Base-by-base conservation (phyloP, 331 rosid species). In the Malus hybrid region DNA sequence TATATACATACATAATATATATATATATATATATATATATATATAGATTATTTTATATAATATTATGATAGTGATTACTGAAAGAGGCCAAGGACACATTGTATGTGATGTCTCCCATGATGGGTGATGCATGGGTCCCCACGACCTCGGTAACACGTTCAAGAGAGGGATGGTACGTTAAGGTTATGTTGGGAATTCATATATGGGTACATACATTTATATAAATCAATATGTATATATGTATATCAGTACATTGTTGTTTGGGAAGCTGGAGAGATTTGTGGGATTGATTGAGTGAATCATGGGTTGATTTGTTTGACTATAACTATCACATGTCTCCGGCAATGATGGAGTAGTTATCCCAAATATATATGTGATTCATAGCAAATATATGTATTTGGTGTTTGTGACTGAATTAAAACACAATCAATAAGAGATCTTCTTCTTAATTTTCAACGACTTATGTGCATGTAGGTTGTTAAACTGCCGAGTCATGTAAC, bases 81-180 rank as follows among this genome's bases (percentile, higher is more conserved):
- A 66, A 79, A 79, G 84, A 68, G 46, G 79, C 76, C 73, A 88
- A 86, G 79, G 62, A 80, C 88, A 86, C 85, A 84, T 52, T 52
- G 57, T 18, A 52, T 32, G 77, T 50, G 1, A 42, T 90, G 89
- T 88, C 96, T 85, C 89, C 96, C 91, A 83, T 78, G 81, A 88
- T 76, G 89, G 93, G 87, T 66, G 84, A 73, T 80, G 82, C 72
- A 77, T 80, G 87, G 91, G 93, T 71, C 89, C 93, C 88, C 84
- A 78, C 85, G 33, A 65, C 85, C 86, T 82, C 79, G 72, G 79
- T 72, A 76, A 64, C 79, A 55, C 77, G 76, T 72, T 77, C 74
- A 74, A 44, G 94, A 89, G 81, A 84, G 81, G 77, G 88, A 84
- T 86, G 34, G 81, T 76, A 84, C 89, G 66, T 82, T 75, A 81